Conservation (phyloP, 2,329 filamentous ascomycete genomes). For the Zasmidium cellare region DNA sequence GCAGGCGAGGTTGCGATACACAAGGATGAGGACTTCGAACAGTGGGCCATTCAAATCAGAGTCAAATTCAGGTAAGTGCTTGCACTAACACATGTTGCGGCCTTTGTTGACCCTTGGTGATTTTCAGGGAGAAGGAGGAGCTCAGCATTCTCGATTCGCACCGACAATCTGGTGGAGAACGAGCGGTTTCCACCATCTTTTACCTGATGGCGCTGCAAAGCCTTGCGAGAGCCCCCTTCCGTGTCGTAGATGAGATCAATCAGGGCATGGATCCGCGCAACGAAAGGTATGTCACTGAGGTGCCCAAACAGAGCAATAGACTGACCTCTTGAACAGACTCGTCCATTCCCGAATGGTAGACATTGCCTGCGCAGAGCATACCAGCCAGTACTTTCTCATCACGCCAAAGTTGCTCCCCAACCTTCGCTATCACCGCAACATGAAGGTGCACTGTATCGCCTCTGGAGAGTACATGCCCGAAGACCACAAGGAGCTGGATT, state of each 20-base stretch:
- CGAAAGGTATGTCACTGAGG: slow-evolving; percentile 60
- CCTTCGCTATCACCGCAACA: slow-evolving; percentile 81
- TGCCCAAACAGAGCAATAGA: not conserved
- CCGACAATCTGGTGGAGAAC: slow-evolving; percentile 93
- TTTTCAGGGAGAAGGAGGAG: slow-evolving; percentile 69
- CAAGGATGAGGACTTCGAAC: slow-evolving; percentile 87
- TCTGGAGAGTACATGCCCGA: slow-evolving; percentile 69
- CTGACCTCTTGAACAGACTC: slow-evolving; percentile 52
- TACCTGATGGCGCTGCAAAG: slow-evolving; percentile 98
- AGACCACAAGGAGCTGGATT: slow-evolving; percentile 44
- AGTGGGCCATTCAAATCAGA: slow-evolving; percentile 90
- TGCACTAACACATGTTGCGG: not conserved
- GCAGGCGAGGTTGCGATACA: slow-evolving; percentile 85
- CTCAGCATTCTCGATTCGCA: slow-evolving; percentile 86
- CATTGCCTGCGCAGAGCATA: slow-evolving; percentile 73
- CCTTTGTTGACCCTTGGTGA: slow-evolving; percentile 6
- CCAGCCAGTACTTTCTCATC: slow-evolving; percentile 83
- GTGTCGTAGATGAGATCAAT: slow-evolving; percentile 98
- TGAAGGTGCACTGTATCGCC: slow-evolving; percentile 92
- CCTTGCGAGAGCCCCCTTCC: slow-evolving; percentile 90
- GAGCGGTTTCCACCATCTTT: slow-evolving; percentile 95
- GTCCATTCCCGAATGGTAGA: slow-evolving; percentile 98
- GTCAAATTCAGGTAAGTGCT: slow-evolving; percentile 82
- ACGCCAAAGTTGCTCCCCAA: slow-evolving; percentile 90
- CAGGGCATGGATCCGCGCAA: slow-evolving; percentile 99